Percentiles rank a stretch among this genome's conserved stretches.
Conservation (phyloP, 257 asterid genomes). For the Penstemon eatonii region DNA sequence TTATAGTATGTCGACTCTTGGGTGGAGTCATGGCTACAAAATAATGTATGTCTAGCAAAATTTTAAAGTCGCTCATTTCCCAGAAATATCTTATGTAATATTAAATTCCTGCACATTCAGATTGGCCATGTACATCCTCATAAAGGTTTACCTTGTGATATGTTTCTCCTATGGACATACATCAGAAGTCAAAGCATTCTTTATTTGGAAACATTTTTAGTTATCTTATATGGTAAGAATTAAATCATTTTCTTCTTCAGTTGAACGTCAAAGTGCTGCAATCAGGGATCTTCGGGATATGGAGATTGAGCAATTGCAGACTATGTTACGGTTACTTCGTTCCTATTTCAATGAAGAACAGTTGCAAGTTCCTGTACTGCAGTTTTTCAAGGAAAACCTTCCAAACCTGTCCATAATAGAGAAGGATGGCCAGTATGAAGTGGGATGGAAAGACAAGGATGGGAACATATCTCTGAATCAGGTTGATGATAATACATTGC, state of each 20-base stretch:
- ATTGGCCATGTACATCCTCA: neutral
- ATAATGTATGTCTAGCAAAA: slow-evolving; percentile 9
- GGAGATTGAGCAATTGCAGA: slow-evolving; percentile 64
- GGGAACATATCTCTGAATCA: slow-evolving; percentile 41
- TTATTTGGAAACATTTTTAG: neutral
- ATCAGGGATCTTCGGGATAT: slow-evolving; percentile 82
- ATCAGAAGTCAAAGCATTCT: neutral
- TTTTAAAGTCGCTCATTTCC: neutral
- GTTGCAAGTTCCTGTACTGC: slow-evolving; percentile 56
- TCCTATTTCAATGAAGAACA: slow-evolving; percentile 64
- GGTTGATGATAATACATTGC: slow-evolving; percentile 51
- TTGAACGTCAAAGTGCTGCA: slow-evolving; percentile 73
- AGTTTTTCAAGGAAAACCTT: slow-evolving; percentile 68
- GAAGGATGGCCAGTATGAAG: slow-evolving; percentile 58
- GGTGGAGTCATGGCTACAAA: neutral
- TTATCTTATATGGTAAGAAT: neutral
- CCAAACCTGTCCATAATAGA: slow-evolving; percentile 52
- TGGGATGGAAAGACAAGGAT: slow-evolving; percentile 52
- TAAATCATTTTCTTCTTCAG: slow-evolving; percentile 41
- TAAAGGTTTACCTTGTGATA: slow-evolving; percentile 7
- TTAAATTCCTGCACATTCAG: slow-evolving; percentile 13
- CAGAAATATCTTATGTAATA: slow-evolving; percentile 11
- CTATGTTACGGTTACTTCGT: slow-evolving; percentile 57
- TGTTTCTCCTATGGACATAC: slow-evolving; percentile 10
- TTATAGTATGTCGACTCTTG: neutral